Percentiles rank a stretch among this genome's conserved stretches.
These are phyloP conservation scores for Austropuccinia psidii DNA, from an alignment of 1,284 basidiomycete genomes.

Conservation along the genomic window DNA sequence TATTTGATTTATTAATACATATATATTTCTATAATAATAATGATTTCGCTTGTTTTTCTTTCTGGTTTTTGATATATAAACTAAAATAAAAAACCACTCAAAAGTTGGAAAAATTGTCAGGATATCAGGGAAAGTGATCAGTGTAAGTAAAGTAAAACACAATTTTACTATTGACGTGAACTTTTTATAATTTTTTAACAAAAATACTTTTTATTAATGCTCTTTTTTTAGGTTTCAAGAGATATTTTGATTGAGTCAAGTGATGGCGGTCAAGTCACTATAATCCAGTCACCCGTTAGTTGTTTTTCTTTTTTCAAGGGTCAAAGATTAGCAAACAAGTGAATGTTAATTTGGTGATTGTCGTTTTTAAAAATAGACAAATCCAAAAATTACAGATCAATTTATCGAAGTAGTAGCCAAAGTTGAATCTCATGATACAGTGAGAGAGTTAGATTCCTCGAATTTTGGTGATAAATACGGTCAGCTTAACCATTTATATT, in stretches of 20 bases:
- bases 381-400: neutral
- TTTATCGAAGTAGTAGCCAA: conserved; percentile 9
- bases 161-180: too few relatives aligned
- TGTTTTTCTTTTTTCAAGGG: neutral
- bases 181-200: too few relatives aligned
- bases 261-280: conserved; percentile 21
- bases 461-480: conserved; percentile 20
- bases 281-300: neutral
- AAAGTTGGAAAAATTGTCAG: conserved; percentile 18
- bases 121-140: conserved; percentile 23
- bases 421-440: neutral
- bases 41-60: too few relatives aligned
- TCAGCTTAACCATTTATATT: neutral
- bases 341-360: neutral
- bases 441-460: neutral
- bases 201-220: too few relatives aligned
- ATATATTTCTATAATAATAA: neutral
- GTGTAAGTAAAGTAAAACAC: too few relatives aligned
- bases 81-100: neutral
- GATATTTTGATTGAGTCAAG: conserved; percentile 8
- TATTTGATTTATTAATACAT: neutral
- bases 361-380: neutral
- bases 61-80: neutral
- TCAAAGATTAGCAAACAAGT: neutral
- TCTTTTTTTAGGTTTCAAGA: neutral